Evolutionary conservation across 2,329 filamentous ascomycete genomes (phyloP).

Genomic region (Epichloe hybrida): DNA sequence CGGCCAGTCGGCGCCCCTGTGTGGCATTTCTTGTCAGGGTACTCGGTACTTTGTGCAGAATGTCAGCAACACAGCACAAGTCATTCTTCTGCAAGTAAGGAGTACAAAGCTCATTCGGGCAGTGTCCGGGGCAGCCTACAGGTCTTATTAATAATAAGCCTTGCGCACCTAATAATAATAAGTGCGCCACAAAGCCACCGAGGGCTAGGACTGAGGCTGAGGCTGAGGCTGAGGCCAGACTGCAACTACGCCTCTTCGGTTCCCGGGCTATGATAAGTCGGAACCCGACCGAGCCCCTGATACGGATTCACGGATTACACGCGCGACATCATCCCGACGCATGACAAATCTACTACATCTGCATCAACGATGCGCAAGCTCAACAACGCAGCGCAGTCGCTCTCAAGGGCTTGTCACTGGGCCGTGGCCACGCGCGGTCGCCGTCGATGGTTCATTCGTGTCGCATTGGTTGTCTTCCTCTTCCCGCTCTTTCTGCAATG

Average conservation of each 20-base stretch:
- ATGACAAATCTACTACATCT: background rate
- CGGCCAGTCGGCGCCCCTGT: too few relatives aligned
- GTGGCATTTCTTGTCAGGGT: too few relatives aligned
- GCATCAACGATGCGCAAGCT: slow-evolving; percentile 3
- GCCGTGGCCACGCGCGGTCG: slow-evolving; percentile 9
- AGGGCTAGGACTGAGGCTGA: too few relatives aligned
- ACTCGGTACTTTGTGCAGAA: background rate
- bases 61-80: background rate
- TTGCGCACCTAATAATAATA: too few relatives aligned
- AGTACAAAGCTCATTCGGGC: background rate
- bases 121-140: background rate
- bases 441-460: slow-evolving; percentile 9
- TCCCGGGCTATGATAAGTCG: too few relatives aligned
- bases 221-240: too few relatives aligned
- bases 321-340: background rate
- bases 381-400: slow-evolving; percentile 3
- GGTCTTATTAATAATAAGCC: too few relatives aligned
- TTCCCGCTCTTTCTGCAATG: slow-evolving; percentile 22
- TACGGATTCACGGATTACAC: too few relatives aligned
- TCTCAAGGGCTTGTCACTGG: slow-evolving; percentile 8
- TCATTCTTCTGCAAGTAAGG: background rate
- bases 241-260: background rate
- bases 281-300: too few relatives aligned
- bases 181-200: background rate
- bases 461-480: slow-evolving; percentile 5